Percentiles rank a stretch among this genome's conserved stretches.
Evolutionary conservation across 2,329 filamentous ascomycete species (phyloP).

Genomic region (Diplodia mutila): DNA sequence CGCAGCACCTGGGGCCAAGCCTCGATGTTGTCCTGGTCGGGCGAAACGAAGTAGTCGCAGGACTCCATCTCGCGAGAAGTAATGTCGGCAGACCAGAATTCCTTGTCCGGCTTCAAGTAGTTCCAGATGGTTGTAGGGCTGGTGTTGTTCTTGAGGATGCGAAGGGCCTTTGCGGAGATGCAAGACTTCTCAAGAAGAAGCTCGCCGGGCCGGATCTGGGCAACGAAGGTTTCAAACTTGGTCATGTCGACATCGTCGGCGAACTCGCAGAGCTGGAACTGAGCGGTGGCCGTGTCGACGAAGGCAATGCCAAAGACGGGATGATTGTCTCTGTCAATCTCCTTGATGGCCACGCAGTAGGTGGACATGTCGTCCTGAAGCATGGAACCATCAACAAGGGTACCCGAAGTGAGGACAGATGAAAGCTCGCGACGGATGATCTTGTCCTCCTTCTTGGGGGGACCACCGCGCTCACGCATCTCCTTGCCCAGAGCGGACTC

Average conservation of each 20-base stretch:
- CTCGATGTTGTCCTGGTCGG: conserved; percentile 61
- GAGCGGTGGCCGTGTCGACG: conserved; percentile 92
- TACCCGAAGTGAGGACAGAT: conserved; percentile 88
- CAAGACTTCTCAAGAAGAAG: conserved; percentile 81
- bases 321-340: conserved; percentile 66
- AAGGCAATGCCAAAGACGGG: conserved; percentile 92
- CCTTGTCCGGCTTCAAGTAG: conserved; percentile 78
- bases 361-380: conserved; percentile 97
- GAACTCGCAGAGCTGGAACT: conserved; percentile 92
- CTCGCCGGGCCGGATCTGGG: conserved; percentile 87
- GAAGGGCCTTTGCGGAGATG: conserved; percentile 83
- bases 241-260: conserved; percentile 91
- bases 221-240: conserved; percentile 95
- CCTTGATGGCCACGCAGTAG: conserved; percentile 92
- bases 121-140: conserved; percentile 95
- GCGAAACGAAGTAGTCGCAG: conserved; percentile 74
- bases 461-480: conserved; percentile 89
- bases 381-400: conserved; percentile 94
- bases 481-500: conserved; percentile 95
- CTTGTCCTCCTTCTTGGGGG: conserved; percentile 78
- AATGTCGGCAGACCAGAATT: conserved; percentile 88
- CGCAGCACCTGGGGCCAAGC: conserved; percentile 79
- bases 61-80: conserved; percentile 80
- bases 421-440: conserved; percentile 90
- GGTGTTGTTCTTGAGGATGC: conserved; percentile 96